Conservation (phyloP, 2,329 filamentous ascomycete genomes). For the Cytospora chrysosperma region DNA sequence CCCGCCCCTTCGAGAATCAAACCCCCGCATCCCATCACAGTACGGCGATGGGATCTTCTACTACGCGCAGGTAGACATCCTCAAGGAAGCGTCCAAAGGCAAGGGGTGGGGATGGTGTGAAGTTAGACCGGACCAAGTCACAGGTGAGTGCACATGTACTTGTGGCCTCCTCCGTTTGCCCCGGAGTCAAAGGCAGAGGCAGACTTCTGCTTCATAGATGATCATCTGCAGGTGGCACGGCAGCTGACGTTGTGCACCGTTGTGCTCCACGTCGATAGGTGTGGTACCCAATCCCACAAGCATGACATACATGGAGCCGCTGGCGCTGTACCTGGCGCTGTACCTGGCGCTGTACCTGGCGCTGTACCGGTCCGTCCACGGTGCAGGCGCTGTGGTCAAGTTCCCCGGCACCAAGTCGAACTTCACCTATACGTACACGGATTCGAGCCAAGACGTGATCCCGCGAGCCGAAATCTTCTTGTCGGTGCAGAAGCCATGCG, state of each 20-base stretch:
- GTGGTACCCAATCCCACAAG: neutral
- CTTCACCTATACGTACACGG: neutral
- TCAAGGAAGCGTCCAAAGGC: slow-evolving; percentile 33
- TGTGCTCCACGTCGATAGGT: neutral
- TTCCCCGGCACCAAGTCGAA: neutral
- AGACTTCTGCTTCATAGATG: neutral
- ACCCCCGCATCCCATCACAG: neutral
- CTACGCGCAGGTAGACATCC: slow-evolving; percentile 44
- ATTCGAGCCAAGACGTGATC: neutral
- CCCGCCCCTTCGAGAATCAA: neutral
- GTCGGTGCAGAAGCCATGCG: neutral
- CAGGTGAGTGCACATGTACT: slow-evolving; percentile 28
- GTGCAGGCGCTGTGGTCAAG: neutral
- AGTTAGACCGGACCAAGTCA: slow-evolving; percentile 43
- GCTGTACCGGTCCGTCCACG: neutral
- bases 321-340: neutral
- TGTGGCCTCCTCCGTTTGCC: too few relatives aligned
- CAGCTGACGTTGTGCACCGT: neutral
- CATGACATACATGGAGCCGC: neutral
- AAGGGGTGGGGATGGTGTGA: slow-evolving; percentile 44
- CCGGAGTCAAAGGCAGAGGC: too few relatives aligned
- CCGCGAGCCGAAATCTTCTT: slow-evolving; percentile 3
- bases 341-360: neutral
- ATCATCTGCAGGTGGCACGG: neutral
- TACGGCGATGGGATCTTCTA: slow-evolving; percentile 40